Percentiles rank a stretch among this genome's conserved stretches.
These are phyloP conservation scores for Quercus cerris DNA, from an alignment of 306 rosid species.

Conservation along the genomic window DNA sequence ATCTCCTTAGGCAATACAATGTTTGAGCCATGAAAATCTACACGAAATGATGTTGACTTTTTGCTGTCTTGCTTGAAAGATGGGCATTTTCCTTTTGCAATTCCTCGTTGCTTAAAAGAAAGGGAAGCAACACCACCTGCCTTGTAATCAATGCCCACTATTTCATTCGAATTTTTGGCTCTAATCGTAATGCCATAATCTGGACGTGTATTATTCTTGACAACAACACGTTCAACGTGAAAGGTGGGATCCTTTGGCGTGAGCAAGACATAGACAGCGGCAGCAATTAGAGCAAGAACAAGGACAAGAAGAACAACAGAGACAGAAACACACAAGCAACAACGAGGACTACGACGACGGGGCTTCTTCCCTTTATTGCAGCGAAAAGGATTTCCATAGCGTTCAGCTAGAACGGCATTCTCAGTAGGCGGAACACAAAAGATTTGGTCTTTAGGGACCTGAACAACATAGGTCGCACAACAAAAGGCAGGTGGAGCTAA, in stretches of 20 bases:
- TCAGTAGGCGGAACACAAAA: slow-evolving; percentile 54
- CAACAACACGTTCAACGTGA: slow-evolving; percentile 19
- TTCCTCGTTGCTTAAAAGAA: slow-evolving; percentile 11
- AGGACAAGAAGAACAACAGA: slow-evolving; percentile 10
- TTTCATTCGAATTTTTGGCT: slow-evolving; percentile 29
- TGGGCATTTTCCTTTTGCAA: slow-evolving; percentile 41
- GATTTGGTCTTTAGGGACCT: slow-evolving; percentile 68
- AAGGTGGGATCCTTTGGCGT: slow-evolving; percentile 32
- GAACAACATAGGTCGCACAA: slow-evolving; percentile 50
- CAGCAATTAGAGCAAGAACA: slow-evolving; percentile 12
- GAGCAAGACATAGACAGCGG: slow-evolving; percentile 9
- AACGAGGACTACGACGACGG: background rate
- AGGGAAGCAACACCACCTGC: slow-evolving; percentile 39
- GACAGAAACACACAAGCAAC: slow-evolving; percentile 2
- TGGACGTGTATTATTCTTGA: background rate
- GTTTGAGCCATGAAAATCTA: slow-evolving; percentile 20
- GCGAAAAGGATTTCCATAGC: background rate
- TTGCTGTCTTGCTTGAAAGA: slow-evolving; percentile 15
- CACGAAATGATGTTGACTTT: background rate
- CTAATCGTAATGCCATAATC: slow-evolving; percentile 27
- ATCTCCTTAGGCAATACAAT: slow-evolving; percentile 27
- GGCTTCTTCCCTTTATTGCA: background rate
- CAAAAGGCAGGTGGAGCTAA: background rate
- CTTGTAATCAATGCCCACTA: slow-evolving; percentile 29
- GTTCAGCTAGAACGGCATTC: slow-evolving; percentile 41